Conservation (phyloP, 108 stramenopile genomes). For the Fragilariopsis cylindrus region DNA sequence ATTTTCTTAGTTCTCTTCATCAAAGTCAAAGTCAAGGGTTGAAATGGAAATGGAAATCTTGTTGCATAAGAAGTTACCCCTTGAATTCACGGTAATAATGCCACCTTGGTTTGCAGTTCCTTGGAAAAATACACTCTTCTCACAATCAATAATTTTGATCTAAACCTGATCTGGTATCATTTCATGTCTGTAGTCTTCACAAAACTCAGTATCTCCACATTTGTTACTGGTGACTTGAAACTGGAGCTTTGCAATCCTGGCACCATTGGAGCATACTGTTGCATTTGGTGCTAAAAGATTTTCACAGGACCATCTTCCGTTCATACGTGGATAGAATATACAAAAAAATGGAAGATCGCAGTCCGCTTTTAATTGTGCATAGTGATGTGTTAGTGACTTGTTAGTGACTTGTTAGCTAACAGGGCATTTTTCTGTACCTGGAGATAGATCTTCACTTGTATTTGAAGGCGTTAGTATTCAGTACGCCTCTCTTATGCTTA, state of each 20-base stretch:
- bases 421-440: too few relatives aligned
- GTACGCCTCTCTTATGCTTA: too few relatives aligned
- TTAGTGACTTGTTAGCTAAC: too few relatives aligned
- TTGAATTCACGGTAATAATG: background rate
- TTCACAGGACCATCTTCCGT: too few relatives aligned
- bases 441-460: too few relatives aligned
- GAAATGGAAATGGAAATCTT: background rate
- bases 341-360: too few relatives aligned
- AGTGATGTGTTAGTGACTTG: too few relatives aligned
- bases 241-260: background rate
- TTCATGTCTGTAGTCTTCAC: background rate
- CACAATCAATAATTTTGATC: background rate
- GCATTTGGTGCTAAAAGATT: too few relatives aligned
- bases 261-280: background rate
- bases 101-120: background rate
- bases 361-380: too few relatives aligned
- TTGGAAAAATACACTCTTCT: background rate
- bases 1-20: background rate
- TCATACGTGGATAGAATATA: too few relatives aligned
- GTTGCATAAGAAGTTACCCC: constrained; percentile 3
- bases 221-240: background rate
- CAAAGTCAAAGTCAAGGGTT: background rate
- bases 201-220: background rate
- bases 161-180: background rate
- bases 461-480: too few relatives aligned